Evolutionary conservation across 2,329 filamentous ascomycete genomes (phyloP), one percentile per base, ranked within the genome.

Genomic region (Monilinia vaccinii-corymbosi): DNA sequence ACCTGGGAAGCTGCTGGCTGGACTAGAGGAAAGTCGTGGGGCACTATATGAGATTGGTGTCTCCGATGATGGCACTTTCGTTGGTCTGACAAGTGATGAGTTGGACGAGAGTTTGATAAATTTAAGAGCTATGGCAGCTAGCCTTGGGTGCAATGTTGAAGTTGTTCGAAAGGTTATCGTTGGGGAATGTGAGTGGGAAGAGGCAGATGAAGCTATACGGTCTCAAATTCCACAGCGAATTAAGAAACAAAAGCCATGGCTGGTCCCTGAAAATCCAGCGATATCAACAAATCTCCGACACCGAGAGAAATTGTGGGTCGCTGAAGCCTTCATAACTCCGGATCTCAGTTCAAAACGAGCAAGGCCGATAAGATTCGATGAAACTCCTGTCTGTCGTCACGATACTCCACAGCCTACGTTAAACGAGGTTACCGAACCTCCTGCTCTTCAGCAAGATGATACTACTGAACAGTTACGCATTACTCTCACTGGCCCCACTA

Each of bases 21-120:
- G 94, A 0, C 77, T 99, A 10, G 93, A 97, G 71, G 92, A 96
- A 71, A 97, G 91, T 18, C 87, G 90, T 66, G 94, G 94, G 6
- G 94, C 94, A 1, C 75, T 97, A 53, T 99, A 99, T 68, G 93
- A 99, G 73, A 96, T 99, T 72, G 94, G 94, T 0, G 91, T 99
- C 11, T 88, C 92, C 32, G 94, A 99, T 72, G 91, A 97, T 75
- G 94, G 94, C 9, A 91, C 88, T 0, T 85, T 99, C 61, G 84
- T 96, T 46, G 94, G 94, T 0, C 78, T 99, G 50, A 89, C 90
- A 2, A 85, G 89, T 65, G 91, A 97, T 70, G 94, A 99, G 73
- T 83, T 99, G 79, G 84, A 93, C 63, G 93, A 97, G 74, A 97
- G 91, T 71, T 79, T 97, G 62, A 82, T 81, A 46, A 97, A 92